Base-by-base conservation (phyloP, 768 basidiomycete genomes). In the Leccinum incarnatum region DNA sequence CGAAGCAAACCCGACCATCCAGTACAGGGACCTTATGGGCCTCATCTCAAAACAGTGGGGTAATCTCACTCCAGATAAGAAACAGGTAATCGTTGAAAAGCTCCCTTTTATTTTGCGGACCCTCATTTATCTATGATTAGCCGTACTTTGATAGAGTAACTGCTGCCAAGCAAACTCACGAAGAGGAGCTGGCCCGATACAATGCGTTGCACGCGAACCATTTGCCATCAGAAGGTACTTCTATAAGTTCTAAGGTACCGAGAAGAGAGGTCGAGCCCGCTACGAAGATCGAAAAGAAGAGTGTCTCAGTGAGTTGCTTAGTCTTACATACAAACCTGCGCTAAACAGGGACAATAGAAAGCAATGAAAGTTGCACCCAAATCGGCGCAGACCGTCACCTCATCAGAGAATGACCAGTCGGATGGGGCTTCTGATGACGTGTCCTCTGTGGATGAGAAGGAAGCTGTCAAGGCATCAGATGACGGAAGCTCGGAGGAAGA, bases 41-140 rank as follows among this genome's bases (percentile, higher is more conserved):
- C 69, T 88, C 64, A 91, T 97, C 62, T 79, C 88, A 15, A 83
- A 84, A 57, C 80, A 82, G 61, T 98, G 95, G 95, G 77, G 77
- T 32, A 73, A 72, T 2, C 83, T 98, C 79, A 63, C 80, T 17
- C 78, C 81, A 2, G 84, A 83, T 8, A 80, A 89, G 68, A 94
- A 91, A 75, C 79, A 86, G 74, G 95, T 93, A 65, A 62, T 89
- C 77, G 1, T 37, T n/a, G 36, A 48, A 12, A 27, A 17, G 11
- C 17, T 17, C 14, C 25, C 17, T 19, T 37, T 36, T 29, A 30
- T 25, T 40, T 45, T 34, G 29, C 23, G 17, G 12, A 6, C 19
- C 17, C 53, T 61, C 32, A 62, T 27, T n/a, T n/a, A 5, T 23
- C 51, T 7, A 50, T 5, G 30, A 57, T 29, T 48, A 73, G 72